Conservation (phyloP, 345 rosid species). For the Salix dunnii region DNA sequence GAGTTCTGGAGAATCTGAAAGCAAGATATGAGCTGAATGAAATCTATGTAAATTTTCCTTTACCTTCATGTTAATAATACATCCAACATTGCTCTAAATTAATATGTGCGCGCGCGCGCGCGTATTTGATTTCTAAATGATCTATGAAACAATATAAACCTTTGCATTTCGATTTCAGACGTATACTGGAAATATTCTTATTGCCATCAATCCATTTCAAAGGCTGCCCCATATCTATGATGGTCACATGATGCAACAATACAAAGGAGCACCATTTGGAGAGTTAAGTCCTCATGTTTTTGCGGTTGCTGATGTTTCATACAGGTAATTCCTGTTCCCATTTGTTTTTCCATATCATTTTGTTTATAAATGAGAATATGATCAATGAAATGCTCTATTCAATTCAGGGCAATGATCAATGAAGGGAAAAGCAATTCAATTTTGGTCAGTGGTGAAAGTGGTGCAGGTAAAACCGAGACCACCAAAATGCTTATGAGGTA, state of each 20-base stretch:
- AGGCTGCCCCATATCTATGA: conserved; percentile 84
- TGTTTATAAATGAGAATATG: not conserved
- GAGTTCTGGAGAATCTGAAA: conserved; percentile 78
- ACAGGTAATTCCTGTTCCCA: conserved; percentile 43
- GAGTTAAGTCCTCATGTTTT: conserved; percentile 92
- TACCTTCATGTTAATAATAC: not conserved
- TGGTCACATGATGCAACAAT: conserved; percentile 89
- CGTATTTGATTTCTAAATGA: conserved; percentile 4
- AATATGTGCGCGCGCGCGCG: no score
- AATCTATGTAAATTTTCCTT: conserved; percentile 62
- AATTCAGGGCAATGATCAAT: conserved; percentile 68
- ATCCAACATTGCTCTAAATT: not conserved
- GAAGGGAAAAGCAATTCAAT: conserved; percentile 82
- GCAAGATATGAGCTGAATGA: conserved; percentile 85
- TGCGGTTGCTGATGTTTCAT: conserved; percentile 89
- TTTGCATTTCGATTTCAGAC: conserved; percentile 43
- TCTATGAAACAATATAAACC: not conserved
- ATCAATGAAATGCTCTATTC: conserved; percentile 8
- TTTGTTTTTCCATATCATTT: not conserved
- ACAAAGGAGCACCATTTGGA: conserved; percentile 89
- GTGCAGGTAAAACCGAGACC: conserved; percentile 91
- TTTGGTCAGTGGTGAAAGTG: conserved; percentile 91
- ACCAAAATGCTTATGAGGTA: conserved; percentile 94
- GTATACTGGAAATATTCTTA: conserved; percentile 82
- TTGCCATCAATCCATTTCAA: conserved; percentile 91